Conservation (phyloP, 805 yeast species). For the Kazachstania psychrophila region DNA sequence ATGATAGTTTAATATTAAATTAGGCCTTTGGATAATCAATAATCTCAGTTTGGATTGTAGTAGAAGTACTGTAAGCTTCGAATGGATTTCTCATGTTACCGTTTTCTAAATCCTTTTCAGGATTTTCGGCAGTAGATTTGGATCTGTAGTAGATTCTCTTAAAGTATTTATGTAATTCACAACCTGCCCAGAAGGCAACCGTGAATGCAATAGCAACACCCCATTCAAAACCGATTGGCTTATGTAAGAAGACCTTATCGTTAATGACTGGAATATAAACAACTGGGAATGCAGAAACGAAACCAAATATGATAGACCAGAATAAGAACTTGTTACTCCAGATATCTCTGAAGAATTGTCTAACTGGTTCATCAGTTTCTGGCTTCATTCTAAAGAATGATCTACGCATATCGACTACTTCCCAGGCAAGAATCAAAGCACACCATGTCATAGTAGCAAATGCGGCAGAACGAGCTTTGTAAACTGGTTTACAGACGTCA, state of each 20-base stretch:
- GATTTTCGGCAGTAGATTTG: conserved; percentile 39
- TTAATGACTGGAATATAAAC: conserved; percentile 86
- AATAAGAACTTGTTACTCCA: conserved; percentile 71
- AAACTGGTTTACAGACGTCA: conserved; percentile 50
- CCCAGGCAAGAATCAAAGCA: conserved; percentile 76
- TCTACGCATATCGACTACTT: conserved; percentile 60
- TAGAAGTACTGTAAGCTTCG: conserved; percentile 46
- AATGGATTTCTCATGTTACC: conserved; percentile 41
- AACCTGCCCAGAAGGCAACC: conserved; percentile 45
- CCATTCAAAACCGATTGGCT: conserved; percentile 71
- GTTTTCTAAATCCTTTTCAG: conserved; percentile 56
- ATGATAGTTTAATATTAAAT: no score
- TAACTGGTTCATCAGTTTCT: conserved; percentile 49
- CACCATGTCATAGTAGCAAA: conserved; percentile 84
- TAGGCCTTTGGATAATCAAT: conserved; percentile 6
- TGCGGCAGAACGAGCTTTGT: conserved; percentile 65
- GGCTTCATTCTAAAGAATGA: conserved; percentile 68
- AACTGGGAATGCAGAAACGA: conserved; percentile 66
- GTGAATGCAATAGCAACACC: conserved; percentile 58
- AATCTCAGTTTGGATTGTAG: conserved; percentile 32
- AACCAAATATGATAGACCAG: conserved; percentile 71
- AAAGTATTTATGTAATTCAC: conserved; percentile 57
- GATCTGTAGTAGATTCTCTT: conserved; percentile 50
- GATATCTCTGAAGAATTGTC: conserved; percentile 52
- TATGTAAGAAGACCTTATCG: conserved; percentile 62